Conservation (phyloP, 2,329 filamentous ascomycete genomes). For the Apiospora hydei region DNA sequence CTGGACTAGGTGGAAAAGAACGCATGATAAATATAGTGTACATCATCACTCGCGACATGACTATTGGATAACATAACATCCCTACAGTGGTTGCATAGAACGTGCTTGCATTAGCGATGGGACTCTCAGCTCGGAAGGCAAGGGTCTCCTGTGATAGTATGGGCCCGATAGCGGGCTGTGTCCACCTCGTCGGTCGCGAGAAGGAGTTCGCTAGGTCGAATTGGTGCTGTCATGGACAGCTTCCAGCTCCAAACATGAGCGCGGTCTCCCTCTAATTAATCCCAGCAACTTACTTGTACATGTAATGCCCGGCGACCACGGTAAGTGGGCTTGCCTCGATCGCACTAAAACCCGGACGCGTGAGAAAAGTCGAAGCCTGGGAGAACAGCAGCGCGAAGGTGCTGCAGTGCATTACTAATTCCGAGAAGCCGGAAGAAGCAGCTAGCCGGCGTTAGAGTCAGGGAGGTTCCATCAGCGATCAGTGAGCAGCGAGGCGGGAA, state of each 20-base stretch:
- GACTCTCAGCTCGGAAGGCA: background rate
- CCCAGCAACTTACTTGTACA: background rate
- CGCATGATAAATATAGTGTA: background rate
- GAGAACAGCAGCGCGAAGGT: background rate
- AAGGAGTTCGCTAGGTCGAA: background rate
- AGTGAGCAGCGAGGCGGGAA: background rate
- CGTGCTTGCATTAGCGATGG: conserved; percentile 1
- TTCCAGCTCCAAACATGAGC: background rate
- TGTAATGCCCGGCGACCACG: background rate
- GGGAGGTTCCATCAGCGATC: background rate
- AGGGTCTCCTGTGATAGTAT: conserved; percentile 13
- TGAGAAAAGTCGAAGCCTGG: conserved; percentile 17
- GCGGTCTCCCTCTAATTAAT: background rate
- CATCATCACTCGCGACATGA: background rate
- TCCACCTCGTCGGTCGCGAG: background rate
- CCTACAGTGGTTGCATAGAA: conserved; percentile 16
- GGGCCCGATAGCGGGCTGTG: conserved; percentile 14
- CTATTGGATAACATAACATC: background rate
- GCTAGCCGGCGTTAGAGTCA: conserved; percentile 13
- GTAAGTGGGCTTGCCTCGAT: conserved; percentile 8
- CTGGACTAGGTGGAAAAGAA: background rate
- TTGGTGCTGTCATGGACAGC: conserved; percentile 16
- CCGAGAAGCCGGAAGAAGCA: conserved; percentile 19
- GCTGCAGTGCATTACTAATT: conserved; percentile 6
- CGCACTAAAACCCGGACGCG: conserved; percentile 18